A percentile compares a stretch with the other conserved stretches of the same genome.
phyloP scores from a whole-genome alignment of 495 filamentous ascomycete species.

The Cladorrhinum samala region DNA sequence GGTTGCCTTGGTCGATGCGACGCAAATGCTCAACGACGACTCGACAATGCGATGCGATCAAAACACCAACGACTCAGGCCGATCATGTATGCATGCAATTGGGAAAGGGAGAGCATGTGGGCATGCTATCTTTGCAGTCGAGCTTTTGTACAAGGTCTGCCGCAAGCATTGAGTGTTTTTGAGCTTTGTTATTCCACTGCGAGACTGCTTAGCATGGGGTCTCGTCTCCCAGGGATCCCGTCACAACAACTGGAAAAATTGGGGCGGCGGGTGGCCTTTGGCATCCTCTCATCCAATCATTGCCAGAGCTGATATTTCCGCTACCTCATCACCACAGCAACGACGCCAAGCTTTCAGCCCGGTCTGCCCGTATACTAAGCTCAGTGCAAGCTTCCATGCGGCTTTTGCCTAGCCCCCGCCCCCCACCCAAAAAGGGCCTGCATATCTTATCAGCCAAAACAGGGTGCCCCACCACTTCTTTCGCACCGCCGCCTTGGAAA shows the following conservation, averaged over 20 bases:
- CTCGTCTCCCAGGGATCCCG: conserved; percentile 2
- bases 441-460: conserved; percentile 1
- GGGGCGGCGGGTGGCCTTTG: not conserved
- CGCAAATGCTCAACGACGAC: no score
- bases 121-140: conserved; percentile 1
- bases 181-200: conserved; percentile 5
- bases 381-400: no score
- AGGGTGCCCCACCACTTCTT: not conserved
- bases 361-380: no score
- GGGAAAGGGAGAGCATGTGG: conserved; percentile 14
- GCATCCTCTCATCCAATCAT: not conserved
- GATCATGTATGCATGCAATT: conserved; percentile 12
- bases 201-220: not conserved
- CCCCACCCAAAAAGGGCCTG: not conserved
- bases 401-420: not conserved
- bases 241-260: conserved; percentile 1
- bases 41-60: no score
- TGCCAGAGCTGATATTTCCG: not conserved
- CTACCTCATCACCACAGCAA: conserved; percentile 1
- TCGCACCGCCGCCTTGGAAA: not conserved
- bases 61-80: not conserved
- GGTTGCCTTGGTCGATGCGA: not conserved
- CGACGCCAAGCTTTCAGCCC: conserved; percentile 2
- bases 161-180: conserved; percentile 7
- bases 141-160: conserved; percentile 11